These are phyloP conservation scores for Ramicandelaber brevisporus DNA, from an alignment of 192 early-diverging fungal genomes.

Conservation along the genomic window DNA sequence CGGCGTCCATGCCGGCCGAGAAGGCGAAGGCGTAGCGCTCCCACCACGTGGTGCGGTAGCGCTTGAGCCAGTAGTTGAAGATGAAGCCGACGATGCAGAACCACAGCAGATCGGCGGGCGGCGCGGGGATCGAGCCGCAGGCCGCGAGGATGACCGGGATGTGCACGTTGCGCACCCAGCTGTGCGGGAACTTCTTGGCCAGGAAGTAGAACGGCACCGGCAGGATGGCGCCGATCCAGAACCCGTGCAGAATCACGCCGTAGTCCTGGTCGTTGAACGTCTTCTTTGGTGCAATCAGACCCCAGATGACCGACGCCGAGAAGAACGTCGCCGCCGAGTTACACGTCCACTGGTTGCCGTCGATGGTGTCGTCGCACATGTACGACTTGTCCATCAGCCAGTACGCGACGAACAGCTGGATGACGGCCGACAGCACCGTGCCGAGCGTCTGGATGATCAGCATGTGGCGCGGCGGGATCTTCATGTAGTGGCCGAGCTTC, in stretches of 20 bases:
- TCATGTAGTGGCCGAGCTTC: slow-evolving; percentile 59
- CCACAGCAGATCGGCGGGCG: slow-evolving; percentile 13
- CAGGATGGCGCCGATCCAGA: slow-evolving; percentile 24
- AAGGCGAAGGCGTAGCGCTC: slow-evolving; percentile 11
- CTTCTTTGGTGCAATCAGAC: slow-evolving; percentile 36
- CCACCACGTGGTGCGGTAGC: slow-evolving; percentile 22
- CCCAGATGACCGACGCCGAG: slow-evolving; percentile 46
- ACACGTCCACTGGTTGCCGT: slow-evolving; percentile 18
- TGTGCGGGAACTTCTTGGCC: slow-evolving; percentile 19
- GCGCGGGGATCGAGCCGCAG: slow-evolving; percentile 24
- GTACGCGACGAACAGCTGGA: slow-evolving; percentile 19
- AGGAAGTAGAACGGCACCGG: slow-evolving; percentile 30
- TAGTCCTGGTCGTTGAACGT: slow-evolving; percentile 27
- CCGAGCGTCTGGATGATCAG: slow-evolving; percentile 27
- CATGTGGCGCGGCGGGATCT: slow-evolving; percentile 41
- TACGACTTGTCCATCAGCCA: slow-evolving; percentile 16
- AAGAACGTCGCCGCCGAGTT: slow-evolving; percentile 26
- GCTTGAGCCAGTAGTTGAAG: slow-evolving; percentile 25
- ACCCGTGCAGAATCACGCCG: slow-evolving; percentile 5
- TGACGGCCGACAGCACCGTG: slow-evolving; percentile 25
- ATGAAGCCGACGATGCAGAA: slow-evolving; percentile 20
- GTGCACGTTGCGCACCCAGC: slow-evolving; percentile 29
- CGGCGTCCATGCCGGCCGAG: slow-evolving; percentile 11
- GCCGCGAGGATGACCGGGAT: slow-evolving; percentile 25
- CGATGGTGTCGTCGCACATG: slow-evolving; percentile 14